Conservation (phyloP, 805 yeast species). For the Kuraishia hungarica region DNA sequence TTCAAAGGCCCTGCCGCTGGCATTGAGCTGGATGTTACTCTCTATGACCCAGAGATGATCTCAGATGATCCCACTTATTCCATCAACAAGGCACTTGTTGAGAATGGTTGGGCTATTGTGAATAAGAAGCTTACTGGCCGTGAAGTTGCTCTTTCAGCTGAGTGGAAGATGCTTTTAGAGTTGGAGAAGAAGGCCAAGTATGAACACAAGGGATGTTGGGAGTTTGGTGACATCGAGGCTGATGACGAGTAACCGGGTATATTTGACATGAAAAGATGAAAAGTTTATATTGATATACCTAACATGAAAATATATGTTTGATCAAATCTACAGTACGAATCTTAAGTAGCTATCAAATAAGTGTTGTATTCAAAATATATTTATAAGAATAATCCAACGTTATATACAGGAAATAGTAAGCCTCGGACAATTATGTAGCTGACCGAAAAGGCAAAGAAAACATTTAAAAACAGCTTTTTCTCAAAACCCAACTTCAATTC, state of each 20-base stretch:
- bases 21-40: conserved; percentile 39
- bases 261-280: no score
- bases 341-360: no score
- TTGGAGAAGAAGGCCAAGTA: conserved; percentile 42
- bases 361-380: not conserved
- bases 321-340: no score
- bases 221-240: conserved; percentile 62
- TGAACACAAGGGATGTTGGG: conserved; percentile 60
- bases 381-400: not conserved
- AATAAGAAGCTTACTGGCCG: conserved; percentile 24
- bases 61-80: conserved; percentile 46
- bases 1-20: conserved; percentile 27
- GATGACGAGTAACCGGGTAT: conserved; percentile 28
- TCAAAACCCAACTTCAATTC: no score
- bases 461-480: no score
- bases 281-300: conserved; percentile 1
- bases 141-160: conserved; percentile 27
- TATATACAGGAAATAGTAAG: conserved; percentile 4
- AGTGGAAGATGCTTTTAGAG: conserved; percentile 28
- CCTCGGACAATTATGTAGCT: no score
- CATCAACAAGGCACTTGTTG: conserved; percentile 49
- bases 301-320: not conserved
- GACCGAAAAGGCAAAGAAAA: no score
- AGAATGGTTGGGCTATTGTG: conserved; percentile 54
- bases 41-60: conserved; percentile 50